Evolutionary conservation across 176 grass and related monocot genomes (phyloP).

Genomic region (barley (Hordeum vulgare)): MorexV3_pseudomolecules_assembly NC_058521.1:391476416-391476915

Average conservation of each 20-base stretch:
- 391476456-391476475: no score
- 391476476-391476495: no score
- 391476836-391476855: no score
- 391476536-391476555: background rate
- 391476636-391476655: background rate
- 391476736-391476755: constrained; percentile 22
- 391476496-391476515: background rate
- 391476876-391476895: no score
- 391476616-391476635: background rate
- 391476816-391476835: no score
- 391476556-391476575: background rate
- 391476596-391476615: background rate
- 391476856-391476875: no score
- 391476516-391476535: background rate
- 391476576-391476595: background rate
- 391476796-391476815: no score
- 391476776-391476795: constrained; percentile 94
- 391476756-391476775: constrained; percentile 96
- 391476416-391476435: no score
- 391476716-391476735: constrained; percentile 16
- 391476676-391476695: background rate
- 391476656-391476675: background rate
- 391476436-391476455: no score
- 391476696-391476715: background rate
- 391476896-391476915: no score